Evolutionary conservation across 768 basidiomycete genomes (phyloP).

Genomic region (Kwoniella europaea): DNA sequence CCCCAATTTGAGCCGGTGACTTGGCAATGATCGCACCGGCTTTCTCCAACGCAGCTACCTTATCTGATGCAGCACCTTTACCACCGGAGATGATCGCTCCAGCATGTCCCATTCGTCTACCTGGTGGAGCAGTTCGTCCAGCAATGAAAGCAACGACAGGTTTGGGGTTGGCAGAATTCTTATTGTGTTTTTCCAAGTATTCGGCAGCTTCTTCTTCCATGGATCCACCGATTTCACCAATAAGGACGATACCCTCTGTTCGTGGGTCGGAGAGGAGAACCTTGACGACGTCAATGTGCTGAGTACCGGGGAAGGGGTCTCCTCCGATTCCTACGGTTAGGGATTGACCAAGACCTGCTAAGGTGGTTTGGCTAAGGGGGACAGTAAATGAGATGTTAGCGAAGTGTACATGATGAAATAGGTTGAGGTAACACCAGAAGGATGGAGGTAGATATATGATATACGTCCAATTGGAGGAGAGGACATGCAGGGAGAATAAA

Average conservation of each 20-base stretch:
- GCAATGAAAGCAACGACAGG: slow-evolving; percentile 98
- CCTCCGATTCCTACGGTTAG: slow-evolving; percentile 97
- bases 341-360: slow-evolving; percentile 93
- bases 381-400: slow-evolving; percentile 1
- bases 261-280: slow-evolving; percentile 92
- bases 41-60: slow-evolving; percentile 76
- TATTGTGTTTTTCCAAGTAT: slow-evolving; percentile 90
- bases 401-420: neutral
- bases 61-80: slow-evolving; percentile 94
- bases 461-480: no score
- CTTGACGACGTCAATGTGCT: slow-evolving; percentile 93
- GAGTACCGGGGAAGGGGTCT: slow-evolving; percentile 66
- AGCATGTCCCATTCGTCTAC: slow-evolving; percentile 96
- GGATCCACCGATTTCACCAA: slow-evolving; percentile 97
- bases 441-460: no score
- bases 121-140: slow-evolving; percentile 95
- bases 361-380: slow-evolving; percentile 76
- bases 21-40: slow-evolving; percentile 93
- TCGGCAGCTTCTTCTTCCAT: slow-evolving; percentile 99
- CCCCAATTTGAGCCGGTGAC: slow-evolving; percentile 93
- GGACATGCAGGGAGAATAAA: neutral
- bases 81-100: slow-evolving; percentile 98
- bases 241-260: slow-evolving; percentile 95
- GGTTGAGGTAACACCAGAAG: no score
- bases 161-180: slow-evolving; percentile 81